Evolutionary conservation across 352 stramenopile species (phyloP), one percentile per base, ranked within the genome.

Genomic region (Phytophthora kernoviae): DNA sequence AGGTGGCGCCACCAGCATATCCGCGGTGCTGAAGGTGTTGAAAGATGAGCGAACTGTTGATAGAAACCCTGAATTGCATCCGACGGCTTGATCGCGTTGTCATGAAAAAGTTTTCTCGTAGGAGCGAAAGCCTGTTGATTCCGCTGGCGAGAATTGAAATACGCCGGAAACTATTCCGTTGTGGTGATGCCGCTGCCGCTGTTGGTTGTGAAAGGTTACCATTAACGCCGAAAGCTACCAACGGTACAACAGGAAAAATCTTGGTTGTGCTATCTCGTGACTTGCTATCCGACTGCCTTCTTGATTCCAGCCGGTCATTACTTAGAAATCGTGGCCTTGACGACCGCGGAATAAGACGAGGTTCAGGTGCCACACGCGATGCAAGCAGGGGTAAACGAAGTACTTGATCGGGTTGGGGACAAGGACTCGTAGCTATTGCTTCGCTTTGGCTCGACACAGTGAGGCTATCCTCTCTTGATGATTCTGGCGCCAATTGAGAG

Each of bases 31-130:
- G 61, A 39, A 1, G 64, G 61, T 1, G 54, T 49, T 2, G 61
- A 54, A 5, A 73, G 58, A 24, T 68, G 72, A 6, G 73, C 44
- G 11, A 84, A 68, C 22, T 78, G 68, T 11, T 88, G 68, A 18
- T 87, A 87, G 24, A 82, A 88, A 2, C 79, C 75, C 17, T 79
- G 73, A 26, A 88, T 87, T 15, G 61, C 72, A 37, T 87, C 79
- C 1, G 64, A 10, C 24, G 52, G 56, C 18, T 65, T 66, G 0
- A 61, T 44, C 11, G 70, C 44, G 12, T 64, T 65, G 2, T 73
- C 61, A n/a, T 57, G 71, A 78, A 79, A 37, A 84, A 71, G 11
- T 65, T 81, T 2, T 54, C 52, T 12, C 72, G 75, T 21, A 81
- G 45, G 17, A 54, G 39, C 9, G 66, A 56, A 2, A 84, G 22